Evolutionary conservation across 139 green algal genomes (phyloP).

Genomic region (Ettlia oleoabundans): DNA sequence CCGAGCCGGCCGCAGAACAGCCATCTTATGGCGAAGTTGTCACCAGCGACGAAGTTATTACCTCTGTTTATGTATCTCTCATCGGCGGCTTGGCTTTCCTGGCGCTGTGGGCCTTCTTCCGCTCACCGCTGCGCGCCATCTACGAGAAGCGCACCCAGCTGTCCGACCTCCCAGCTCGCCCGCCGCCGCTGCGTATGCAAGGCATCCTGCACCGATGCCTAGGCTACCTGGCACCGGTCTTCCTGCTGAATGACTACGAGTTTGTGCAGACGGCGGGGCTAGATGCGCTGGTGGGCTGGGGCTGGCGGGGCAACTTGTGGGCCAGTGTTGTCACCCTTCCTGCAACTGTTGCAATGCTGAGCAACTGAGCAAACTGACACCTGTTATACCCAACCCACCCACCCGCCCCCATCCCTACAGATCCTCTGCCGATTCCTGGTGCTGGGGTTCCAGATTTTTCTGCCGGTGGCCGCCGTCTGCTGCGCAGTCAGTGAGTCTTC

Average conservation of each 20-base stretch:
- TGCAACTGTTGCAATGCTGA: not conserved
- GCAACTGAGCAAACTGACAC: too few species aligned
- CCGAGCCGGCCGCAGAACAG: too few species aligned
- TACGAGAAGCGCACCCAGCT: slow-evolving; percentile 9
- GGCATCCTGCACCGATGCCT: slow-evolving; percentile 17
- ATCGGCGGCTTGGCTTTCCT: not conserved
- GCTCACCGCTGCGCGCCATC: not conserved
- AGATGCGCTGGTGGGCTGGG: slow-evolving; percentile 9
- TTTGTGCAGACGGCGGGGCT: slow-evolving; percentile 11
- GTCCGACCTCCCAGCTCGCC: not conserved
- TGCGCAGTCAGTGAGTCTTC: slow-evolving; percentile 2
- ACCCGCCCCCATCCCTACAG: not conserved
- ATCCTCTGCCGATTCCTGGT: slow-evolving; percentile 5
- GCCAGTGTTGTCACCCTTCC: not conserved
- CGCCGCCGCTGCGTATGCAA: slow-evolving; percentile 5
- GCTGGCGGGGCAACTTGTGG: not conserved
- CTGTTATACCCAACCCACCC: not conserved
- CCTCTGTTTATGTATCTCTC: not conserved
- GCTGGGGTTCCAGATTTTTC: slow-evolving; percentile 2
- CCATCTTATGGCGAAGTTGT: not conserved
- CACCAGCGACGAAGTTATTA: not conserved
- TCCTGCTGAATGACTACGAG: slow-evolving; percentile 11
- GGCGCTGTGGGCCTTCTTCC: not conserved
- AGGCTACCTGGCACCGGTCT: slow-evolving; percentile 1
- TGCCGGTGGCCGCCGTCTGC: not conserved